Evolutionary conservation across 1,139 yeast species (phyloP), one percentile per base, ranked within the genome.

Genomic region (Nakaseomyces uthaithaninus): DNA sequence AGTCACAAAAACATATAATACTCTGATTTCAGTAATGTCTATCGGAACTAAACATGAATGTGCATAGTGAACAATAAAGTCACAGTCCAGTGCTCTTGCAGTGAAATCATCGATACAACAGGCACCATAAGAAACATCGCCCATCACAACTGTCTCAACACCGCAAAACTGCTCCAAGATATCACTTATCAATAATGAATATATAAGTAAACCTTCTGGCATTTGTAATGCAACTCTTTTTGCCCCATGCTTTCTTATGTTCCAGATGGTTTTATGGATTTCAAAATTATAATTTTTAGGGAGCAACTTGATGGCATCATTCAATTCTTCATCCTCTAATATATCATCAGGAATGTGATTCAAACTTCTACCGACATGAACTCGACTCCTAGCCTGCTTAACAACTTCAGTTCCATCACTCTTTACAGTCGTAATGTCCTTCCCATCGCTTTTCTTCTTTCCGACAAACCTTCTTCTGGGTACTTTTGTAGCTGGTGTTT

Each of bases 81-180:
- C 99, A 63, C 98, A 93, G 41, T 84, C 95, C 35, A 91, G 65
- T 0, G 97, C 80, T 45, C 89, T 68, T 3, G 99, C 98, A 0
- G 98, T 89, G 57, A 72, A 91, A 59, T 91, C 99, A 59, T 91
- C 99, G 40, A 91, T 87, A 63, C 99, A 91, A 59, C 99, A 91
- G 0, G 99, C 99, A 25, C 99, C 99, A 55, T 91, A 91, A 0
- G 96, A 86, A 1, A 91, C 98, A 62, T 91, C 99, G 2, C 99
- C 99, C 98, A 91, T 93, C 4, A 91, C 94, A 1, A 93, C 70
- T 0, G 91, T 84, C 55, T 89, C 95, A 38, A 82, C 91, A 5
- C 67, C 65, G 57, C 96, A 87, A 54, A 91, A 89, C 61, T 89
- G 95, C 57, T 87, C 95, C 28, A 91, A 60, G 23, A 91, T 91